Conservation (phyloP, 768 basidiomycete genomes). For the Ramaria rubella region DNA sequence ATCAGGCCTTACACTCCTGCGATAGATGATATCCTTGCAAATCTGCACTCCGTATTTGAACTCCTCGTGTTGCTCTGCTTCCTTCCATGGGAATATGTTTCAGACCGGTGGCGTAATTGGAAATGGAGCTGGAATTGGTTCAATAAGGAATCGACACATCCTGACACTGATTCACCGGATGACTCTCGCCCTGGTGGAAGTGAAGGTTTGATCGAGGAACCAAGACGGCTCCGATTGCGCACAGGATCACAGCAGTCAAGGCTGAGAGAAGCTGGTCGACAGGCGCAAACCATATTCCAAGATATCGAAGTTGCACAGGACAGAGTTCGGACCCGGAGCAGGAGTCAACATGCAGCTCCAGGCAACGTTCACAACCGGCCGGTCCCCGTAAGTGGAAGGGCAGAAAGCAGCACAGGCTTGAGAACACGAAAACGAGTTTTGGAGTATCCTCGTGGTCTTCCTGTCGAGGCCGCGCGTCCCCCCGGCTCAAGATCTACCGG, state of each 20-base stretch:
- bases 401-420: not conserved
- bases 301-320: constrained; percentile 13
- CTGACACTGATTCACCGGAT: not conserved
- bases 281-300: constrained; percentile 9
- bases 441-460: not conserved
- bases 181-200: not conserved
- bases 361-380: not conserved
- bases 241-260: not conserved
- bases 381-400: not conserved
- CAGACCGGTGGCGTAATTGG: constrained; percentile 22
- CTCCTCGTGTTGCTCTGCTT: constrained; percentile 39
- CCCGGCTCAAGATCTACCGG: constrained; percentile 5
- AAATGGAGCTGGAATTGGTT: not conserved
- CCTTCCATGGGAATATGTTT: constrained; percentile 33
- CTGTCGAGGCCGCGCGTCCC: not conserved
- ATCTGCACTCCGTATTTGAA: constrained; percentile 59
- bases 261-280: constrained; percentile 6
- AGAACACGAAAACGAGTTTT: constrained; percentile 3
- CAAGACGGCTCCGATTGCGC: constrained; percentile 4
- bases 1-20: constrained; percentile 66
- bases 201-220: not conserved
- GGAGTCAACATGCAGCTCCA: not conserved
- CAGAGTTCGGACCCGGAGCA: constrained; percentile 4
- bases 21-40: constrained; percentile 58
- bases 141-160: not conserved